Conservation (phyloP, 768 basidiomycete species). For the Trametes cingulata region DNA sequence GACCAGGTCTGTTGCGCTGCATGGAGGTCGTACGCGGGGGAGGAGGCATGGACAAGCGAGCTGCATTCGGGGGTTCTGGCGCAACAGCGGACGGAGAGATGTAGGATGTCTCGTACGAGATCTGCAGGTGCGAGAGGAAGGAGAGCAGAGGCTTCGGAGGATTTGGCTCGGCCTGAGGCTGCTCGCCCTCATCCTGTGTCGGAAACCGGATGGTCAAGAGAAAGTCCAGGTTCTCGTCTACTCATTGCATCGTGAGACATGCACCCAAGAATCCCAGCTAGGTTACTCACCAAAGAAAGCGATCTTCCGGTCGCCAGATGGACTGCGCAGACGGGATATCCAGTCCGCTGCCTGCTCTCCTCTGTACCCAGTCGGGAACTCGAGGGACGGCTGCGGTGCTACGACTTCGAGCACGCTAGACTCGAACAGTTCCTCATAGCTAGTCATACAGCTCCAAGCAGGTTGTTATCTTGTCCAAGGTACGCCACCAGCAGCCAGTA, state of each 20-base stretch:
- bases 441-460: constrained; percentile 32
- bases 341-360: constrained; percentile 49
- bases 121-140: constrained; percentile 69
- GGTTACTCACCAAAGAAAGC: constrained; percentile 70
- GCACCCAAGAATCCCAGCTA: not conserved
- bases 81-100: constrained; percentile 50
- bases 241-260: not conserved
- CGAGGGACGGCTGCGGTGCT: constrained; percentile 63
- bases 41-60: constrained; percentile 39
- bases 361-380: constrained; percentile 50
- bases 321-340: constrained; percentile 48
- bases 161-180: constrained; percentile 30
- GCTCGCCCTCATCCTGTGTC: constrained; percentile 34
- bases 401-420: constrained; percentile 59
- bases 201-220: constrained; percentile 35
- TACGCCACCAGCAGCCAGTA: no score
- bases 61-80: constrained; percentile 31
- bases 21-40: constrained; percentile 54
- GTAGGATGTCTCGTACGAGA: constrained; percentile 82
- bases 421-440: constrained; percentile 65
- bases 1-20: constrained; percentile 36
- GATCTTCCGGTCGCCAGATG: constrained; percentile 53
- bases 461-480: not conserved
- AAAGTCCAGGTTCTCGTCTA: constrained; percentile 40
- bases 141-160: constrained; percentile 48